Conservation (phyloP, 495 filamentous ascomycete genomes). For the Neurospora sublineolata region DNA sequence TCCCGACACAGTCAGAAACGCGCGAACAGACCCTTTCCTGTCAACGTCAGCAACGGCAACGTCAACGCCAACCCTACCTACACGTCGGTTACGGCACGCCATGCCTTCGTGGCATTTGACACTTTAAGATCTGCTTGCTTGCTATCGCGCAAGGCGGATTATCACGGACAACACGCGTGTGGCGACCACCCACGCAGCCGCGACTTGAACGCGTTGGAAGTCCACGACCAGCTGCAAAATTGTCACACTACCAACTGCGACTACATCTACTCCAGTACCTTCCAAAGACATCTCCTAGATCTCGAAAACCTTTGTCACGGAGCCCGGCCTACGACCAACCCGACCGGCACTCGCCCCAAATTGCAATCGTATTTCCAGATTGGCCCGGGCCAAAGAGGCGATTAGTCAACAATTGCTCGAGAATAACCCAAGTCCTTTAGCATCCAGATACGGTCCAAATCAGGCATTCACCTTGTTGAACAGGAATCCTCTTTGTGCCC, state of each 20-base stretch:
- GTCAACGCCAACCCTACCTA: neutral
- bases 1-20: neutral
- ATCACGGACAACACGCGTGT: neutral
- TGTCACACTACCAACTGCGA: too few relatives aligned
- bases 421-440: too few relatives aligned
- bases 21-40: neutral
- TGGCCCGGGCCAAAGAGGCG: too few relatives aligned
- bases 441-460: neutral
- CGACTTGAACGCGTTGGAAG: neutral
- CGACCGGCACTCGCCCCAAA: too few relatives aligned
- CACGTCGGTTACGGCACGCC: neutral
- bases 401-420: too few relatives aligned
- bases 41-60: neutral
- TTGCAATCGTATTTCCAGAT: too few relatives aligned
- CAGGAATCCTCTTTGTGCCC: neutral
- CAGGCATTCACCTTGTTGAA: neutral
- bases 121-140: neutral
- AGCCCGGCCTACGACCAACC: too few relatives aligned
- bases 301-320: too few relatives aligned
- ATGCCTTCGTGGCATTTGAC: neutral
- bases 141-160: neutral
- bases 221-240: neutral
- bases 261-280: too few relatives aligned
- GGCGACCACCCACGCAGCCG: neutral
- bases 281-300: too few relatives aligned